Base-by-base conservation (phyloP, 176 grass and related monocot species). In the Rhynchospora pubera region DNA sequence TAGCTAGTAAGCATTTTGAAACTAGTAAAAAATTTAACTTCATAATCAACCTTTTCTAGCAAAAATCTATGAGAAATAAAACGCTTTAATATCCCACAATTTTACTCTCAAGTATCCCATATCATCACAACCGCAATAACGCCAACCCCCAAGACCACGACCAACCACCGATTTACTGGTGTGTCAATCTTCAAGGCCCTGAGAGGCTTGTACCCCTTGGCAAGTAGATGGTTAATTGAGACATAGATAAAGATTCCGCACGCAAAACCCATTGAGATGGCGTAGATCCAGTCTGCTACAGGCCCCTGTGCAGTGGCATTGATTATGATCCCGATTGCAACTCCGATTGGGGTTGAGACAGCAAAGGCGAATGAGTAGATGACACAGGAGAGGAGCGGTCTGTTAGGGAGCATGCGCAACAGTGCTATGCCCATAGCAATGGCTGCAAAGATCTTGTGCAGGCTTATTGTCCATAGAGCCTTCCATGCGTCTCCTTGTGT, bases 111-210 rank as follows among this genome's bases (percentile, higher is more conserved):
- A 83, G 89, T 91, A 64, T 98, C 92, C 95, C 95, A 98, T 80
- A 98, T 98, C 95, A 98, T 98, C 65, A 98, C 95, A 6, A 98
- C 87, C 7, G 95, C 88, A 48, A 98, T 98, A 32, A 94, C 95
- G 1, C 75, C 92, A 2, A 98, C 85, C 11, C 95, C 95, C 4
- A 93, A 79, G 46, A 87, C 87, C 6, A 94, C 95, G 7, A 92
- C 89, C 34, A 93, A 79, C 90, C 87, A 91, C 70, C 92, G 80
- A 21, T 83, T 65, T 10, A 88, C 3, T 1, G 92, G 88, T 5
- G 87, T 85, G 84, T 98, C 87, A 0, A 77, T 78, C 14, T 90
- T 88, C 5, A 94, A 28, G 1, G 77, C 85, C 44, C 34, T 86
- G 23, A 45, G 87, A 16, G 92, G 90, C 62, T 7, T 91, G 85